Percentiles rank a stretch among this genome's conserved stretches.
These are phyloP conservation scores for Ettlia oleoabundans DNA, from an alignment of 139 green algal species.

Conservation along the genomic window DNA sequence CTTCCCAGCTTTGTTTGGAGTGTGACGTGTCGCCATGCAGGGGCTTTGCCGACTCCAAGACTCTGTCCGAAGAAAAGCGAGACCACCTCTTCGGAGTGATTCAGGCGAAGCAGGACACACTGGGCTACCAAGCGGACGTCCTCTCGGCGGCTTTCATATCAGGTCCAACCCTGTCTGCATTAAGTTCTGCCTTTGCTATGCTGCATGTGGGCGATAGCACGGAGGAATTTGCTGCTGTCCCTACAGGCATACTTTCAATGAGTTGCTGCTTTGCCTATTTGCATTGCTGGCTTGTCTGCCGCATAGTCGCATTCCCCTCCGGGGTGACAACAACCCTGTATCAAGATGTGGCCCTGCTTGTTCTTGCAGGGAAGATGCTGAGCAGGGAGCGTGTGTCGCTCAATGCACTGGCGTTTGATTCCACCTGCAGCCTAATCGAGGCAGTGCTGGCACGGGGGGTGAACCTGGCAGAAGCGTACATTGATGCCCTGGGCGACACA, in stretches of 20 bases:
- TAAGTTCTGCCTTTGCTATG: not conserved
- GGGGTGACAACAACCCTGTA: not conserved
- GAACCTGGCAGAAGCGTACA: slow-evolving; percentile 82
- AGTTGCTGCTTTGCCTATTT: too few species aligned
- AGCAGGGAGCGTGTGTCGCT: slow-evolving; percentile 55
- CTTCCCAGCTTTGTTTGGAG: too few species aligned
- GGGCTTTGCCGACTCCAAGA: slow-evolving; percentile 84
- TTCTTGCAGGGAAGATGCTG: slow-evolving; percentile 53
- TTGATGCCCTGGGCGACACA: slow-evolving; percentile 95
- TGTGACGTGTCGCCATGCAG: slow-evolving; percentile 44
- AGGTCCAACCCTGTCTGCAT: not conserved
- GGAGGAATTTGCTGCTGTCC: too few species aligned
- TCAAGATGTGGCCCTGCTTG: not conserved
- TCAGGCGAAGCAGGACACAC: not conserved
- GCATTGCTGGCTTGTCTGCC: too few species aligned
- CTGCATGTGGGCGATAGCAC: not conserved
- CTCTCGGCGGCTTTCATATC: slow-evolving; percentile 78
- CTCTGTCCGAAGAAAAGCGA: slow-evolving; percentile 73
- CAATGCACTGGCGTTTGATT: slow-evolving; percentile 76
- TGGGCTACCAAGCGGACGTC: slow-evolving; percentile 73
- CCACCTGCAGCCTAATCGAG: slow-evolving; percentile 73
- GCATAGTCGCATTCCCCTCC: too few species aligned
- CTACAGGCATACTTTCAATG: too few species aligned
- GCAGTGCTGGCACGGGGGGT: slow-evolving; percentile 65
- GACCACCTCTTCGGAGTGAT: slow-evolving; percentile 75